phyloP scores from a whole-genome alignment of 2,329 filamentous ascomycete species.

The Sarocladium strictum region DNA sequence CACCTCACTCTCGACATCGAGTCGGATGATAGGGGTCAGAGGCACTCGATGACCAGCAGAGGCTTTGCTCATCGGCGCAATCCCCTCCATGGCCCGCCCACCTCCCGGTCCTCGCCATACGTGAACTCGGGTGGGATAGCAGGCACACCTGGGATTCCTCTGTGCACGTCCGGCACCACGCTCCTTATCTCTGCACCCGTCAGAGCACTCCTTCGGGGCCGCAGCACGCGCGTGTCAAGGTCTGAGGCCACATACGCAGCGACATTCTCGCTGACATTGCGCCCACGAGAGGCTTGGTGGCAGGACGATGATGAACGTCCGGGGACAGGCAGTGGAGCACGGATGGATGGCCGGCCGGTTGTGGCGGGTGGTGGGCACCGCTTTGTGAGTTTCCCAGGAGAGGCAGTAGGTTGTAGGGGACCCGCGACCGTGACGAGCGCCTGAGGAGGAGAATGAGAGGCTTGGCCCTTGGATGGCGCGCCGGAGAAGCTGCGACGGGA shows the following conservation, averaged over 20 bases:
- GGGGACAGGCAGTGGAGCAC: slow-evolving; percentile 9
- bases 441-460: slow-evolving; percentile 10
- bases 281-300: background rate
- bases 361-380: slow-evolving; percentile 13
- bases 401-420: slow-evolving; percentile 13
- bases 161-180: slow-evolving; percentile 39
- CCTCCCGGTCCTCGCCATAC: slow-evolving; percentile 28
- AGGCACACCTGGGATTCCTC: slow-evolving; percentile 39
- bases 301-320: slow-evolving; percentile 9
- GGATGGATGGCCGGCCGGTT: background rate
- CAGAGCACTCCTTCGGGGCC: slow-evolving; percentile 17
- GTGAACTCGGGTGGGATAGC: slow-evolving; percentile 37
- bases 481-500: slow-evolving; percentile 23
- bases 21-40: too few species aligned
- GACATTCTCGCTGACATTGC: slow-evolving; percentile 15
- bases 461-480: slow-evolving; percentile 14
- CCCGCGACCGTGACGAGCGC: slow-evolving; percentile 2
- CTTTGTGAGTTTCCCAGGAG: slow-evolving; percentile 19
- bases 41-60: too few species aligned
- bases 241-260: slow-evolving; percentile 17
- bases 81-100: slow-evolving; percentile 24
- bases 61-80: slow-evolving; percentile 20
- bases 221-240: slow-evolving; percentile 18
- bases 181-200: slow-evolving; percentile 19
- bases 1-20: too few species aligned